Conservation (phyloP, 805 yeast genomes). For the Saccharomycopsis sp. region DNA sequence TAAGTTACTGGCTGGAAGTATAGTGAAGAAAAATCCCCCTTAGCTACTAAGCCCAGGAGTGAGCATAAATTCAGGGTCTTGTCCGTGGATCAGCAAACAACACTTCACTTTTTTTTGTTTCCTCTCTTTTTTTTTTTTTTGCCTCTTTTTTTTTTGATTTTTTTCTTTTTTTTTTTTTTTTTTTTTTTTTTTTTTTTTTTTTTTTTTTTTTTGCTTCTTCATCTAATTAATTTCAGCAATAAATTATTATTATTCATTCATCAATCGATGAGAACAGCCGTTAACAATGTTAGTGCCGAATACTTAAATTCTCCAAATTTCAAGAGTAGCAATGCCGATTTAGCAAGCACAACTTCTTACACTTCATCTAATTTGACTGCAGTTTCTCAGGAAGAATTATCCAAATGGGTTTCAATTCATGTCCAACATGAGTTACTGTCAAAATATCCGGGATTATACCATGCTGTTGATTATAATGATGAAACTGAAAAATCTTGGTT, state of each 20-base stretch:
- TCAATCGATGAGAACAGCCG: too few species aligned
- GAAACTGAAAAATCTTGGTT: conserved; percentile 6
- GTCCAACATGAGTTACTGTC: conserved; percentile 18
- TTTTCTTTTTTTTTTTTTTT: background rate
- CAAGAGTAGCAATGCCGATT: background rate
- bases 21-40: too few species aligned
- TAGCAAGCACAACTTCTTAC: background rate
- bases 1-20: too few species aligned
- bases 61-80: background rate
- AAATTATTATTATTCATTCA: background rate
- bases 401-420: conserved; percentile 12
- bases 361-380: conserved; percentile 3
- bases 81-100: background rate
- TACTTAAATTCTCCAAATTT: background rate
- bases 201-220: background rate
- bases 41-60: background rate
- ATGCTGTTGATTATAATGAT: conserved; percentile 8
- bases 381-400: conserved; percentile 16
- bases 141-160: background rate
- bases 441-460: conserved; percentile 12
- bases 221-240: background rate
- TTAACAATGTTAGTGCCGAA: too few species aligned
- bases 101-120: background rate
- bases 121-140: background rate
- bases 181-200: background rate